phyloP scores from a whole-genome alignment of 2,329 filamentous ascomycete species.

The Lachnellula occidentalis region DNA sequence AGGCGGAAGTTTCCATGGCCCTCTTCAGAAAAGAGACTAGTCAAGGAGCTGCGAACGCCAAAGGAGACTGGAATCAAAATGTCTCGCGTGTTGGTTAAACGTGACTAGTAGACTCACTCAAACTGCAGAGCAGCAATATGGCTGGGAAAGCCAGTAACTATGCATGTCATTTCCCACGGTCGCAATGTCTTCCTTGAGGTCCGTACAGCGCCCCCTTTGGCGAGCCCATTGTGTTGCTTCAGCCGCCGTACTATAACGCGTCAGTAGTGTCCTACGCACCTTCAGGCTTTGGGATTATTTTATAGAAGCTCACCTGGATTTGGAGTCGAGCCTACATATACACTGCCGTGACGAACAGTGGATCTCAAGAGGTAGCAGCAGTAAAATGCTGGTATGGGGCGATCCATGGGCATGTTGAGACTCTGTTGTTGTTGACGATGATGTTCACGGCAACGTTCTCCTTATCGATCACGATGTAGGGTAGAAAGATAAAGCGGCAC shows the following conservation, averaged over 20 bases:
- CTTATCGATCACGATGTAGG: background rate
- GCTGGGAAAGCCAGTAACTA: conserved; percentile 86
- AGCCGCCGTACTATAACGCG: conserved; percentile 57
- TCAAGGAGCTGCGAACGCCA: background rate
- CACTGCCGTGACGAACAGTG: conserved; percentile 58
- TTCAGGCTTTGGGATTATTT: background rate
- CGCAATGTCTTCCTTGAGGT: conserved; percentile 64
- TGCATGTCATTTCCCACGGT: conserved; percentile 86
- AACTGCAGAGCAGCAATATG: conserved; percentile 87
- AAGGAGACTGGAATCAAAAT: background rate
- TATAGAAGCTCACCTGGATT: conserved; percentile 49
- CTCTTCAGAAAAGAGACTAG: background rate
- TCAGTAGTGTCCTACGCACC: conserved; percentile 6
- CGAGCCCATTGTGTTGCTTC: conserved; percentile 84
- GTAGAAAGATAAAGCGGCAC: background rate
- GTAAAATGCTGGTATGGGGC: conserved; percentile 79
- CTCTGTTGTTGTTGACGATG: conserved; percentile 1
- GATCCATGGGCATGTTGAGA: conserved; percentile 26
- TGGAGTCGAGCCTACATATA: conserved; percentile 91
- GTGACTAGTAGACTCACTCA: conserved; percentile 55
- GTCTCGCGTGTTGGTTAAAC: conserved; percentile 4
- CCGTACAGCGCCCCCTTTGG: conserved; percentile 72
- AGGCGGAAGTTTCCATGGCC: background rate
- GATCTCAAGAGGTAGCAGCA: conserved; percentile 91
- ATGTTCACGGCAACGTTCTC: background rate